Base-by-base conservation (phyloP, 2,329 filamentous ascomycete genomes). In the Lomentospora prolificans region DNA sequence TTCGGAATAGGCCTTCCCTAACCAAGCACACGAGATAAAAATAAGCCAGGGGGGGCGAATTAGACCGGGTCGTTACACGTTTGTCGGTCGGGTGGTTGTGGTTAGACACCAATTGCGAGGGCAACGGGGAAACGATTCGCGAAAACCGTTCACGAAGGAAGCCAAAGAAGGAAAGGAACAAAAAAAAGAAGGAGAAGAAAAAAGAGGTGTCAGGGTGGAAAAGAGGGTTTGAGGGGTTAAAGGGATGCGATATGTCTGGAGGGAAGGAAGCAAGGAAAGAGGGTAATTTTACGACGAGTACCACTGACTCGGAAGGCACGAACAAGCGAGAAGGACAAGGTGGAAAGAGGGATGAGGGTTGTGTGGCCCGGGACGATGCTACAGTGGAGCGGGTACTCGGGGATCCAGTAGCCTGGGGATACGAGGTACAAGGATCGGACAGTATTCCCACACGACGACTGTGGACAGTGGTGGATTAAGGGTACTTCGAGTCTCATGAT, bases 241-340 rank as follows among this genome's bases (percentile, higher is more conserved):
- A 30, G 46, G 44, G 44, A 27, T 10, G 17, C 22, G 44, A 48
- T 22, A 52, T 53, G 39, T 60, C 65, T 62, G 62, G 57, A 55
- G 63, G 61, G 58, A 61, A 59, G 60, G 59, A 56, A 59, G 58
- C 57, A 57, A 57, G 57, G 53, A 52, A 57, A 52, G 52, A 48
- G 57, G 50, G 56, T 55, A 41, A 24, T 6, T 19, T 48, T 4
- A 5, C 17, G 8, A 27, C 7, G 27, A 51, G 24, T 48, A 17
- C 7, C 8, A 41, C 8, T 5, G 36, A 41, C 36, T 48, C 5
- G 14, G 22, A 48, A 48, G 44, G 14, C 14, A 19, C 17, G 22
- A 48, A 25, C 17, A 25, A 33, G 30, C 7, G 30, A 33, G 30
- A 33, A 7, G 30, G 30, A 33, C 30, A 33, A 33, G 30, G 12